Conservation (phyloP, 2,329 filamentous ascomycete species). For the Fusarium poae region DNA sequence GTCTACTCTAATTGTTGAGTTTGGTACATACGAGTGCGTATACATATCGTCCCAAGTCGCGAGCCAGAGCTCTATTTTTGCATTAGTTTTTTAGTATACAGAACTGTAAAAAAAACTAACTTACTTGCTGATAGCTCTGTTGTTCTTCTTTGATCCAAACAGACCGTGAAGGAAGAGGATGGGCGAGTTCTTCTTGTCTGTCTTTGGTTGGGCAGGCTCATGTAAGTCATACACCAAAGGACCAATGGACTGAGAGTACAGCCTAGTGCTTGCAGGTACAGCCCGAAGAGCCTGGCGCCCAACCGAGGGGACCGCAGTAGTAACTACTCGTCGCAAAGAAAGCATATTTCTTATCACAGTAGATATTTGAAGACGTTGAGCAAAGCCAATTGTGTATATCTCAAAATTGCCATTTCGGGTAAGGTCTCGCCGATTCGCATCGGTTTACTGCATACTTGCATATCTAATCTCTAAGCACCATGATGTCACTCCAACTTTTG, state of each 20-base stretch:
- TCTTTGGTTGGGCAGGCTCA: slow-evolving; percentile 62
- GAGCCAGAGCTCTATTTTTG: slow-evolving; percentile 75
- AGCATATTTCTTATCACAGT: slow-evolving; percentile 36
- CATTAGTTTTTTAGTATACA: neutral
- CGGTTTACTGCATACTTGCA: slow-evolving; percentile 44
- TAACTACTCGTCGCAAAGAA: slow-evolving; percentile 29
- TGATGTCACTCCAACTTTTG: slow-evolving; percentile 37
- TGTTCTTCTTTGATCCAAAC: slow-evolving; percentile 96
- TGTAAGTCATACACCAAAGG: slow-evolving; percentile 76
- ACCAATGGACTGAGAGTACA: slow-evolving; percentile 45
- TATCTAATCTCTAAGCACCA: slow-evolving; percentile 35
- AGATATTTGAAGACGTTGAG: slow-evolving; percentile 22
- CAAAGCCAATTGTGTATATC: slow-evolving; percentile 39
- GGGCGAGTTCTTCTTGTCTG: slow-evolving; percentile 64
- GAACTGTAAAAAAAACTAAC: slow-evolving; percentile 49
- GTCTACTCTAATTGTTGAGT: slow-evolving; percentile 17
- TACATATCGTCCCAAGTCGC: slow-evolving; percentile 82
- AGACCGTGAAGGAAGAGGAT: slow-evolving; percentile 93
- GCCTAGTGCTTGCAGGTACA: slow-evolving; percentile 19
- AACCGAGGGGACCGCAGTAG: slow-evolving; percentile 6
- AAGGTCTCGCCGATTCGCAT: slow-evolving; percentile 25
- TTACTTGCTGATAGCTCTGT: slow-evolving; percentile 93
- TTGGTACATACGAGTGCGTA: slow-evolving; percentile 77
- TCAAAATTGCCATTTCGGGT: slow-evolving; percentile 40
- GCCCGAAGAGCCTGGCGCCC: slow-evolving; percentile 6